A percentile compares a stretch with the other conserved stretches of the same genome.
Evolutionary conservation across 345 rosid genomes (phyloP).

Genomic region (Aquilaria yunnanensis): DNA sequence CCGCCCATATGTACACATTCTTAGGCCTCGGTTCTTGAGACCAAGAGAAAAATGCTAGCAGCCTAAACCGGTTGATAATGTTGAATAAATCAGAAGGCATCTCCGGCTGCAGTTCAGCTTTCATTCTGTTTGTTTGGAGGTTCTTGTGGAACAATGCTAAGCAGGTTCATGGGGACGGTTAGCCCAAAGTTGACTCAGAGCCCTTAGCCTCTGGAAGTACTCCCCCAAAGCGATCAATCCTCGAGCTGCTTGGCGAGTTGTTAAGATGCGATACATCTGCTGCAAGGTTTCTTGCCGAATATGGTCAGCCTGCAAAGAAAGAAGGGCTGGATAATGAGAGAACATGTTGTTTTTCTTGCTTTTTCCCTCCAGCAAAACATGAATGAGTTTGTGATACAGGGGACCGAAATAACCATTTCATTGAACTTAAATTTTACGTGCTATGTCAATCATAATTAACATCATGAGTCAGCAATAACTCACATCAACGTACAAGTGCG

Average conservation of each 20-base stretch:
- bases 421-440: too few species aligned
- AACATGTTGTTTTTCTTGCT: too few species aligned
- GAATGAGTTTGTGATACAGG: too few species aligned
- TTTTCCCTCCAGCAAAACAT: too few species aligned
- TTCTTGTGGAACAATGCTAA: conserved; percentile 14
- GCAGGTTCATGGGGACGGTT: conserved; percentile 50
- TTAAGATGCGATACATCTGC: conserved; percentile 71
- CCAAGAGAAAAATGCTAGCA: conserved; percentile 40
- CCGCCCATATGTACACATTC: conserved; percentile 23
- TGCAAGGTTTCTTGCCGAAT: conserved; percentile 73
- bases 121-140: conserved; percentile 2
- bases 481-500: too few species aligned
- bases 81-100: conserved; percentile 10
- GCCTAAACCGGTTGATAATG: conserved; percentile 20
- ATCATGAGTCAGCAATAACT: too few species aligned
- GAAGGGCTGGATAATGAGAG: neutral
- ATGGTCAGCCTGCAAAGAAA: conserved; percentile 71
- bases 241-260: conserved; percentile 73
- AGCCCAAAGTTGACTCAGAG: conserved; percentile 64
- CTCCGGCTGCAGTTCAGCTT: conserved; percentile 14
- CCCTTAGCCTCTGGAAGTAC: conserved; percentile 71
- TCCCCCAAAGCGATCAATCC: conserved; percentile 82
- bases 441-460: too few species aligned
- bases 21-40: conserved; percentile 16
- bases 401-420: too few species aligned